Evolutionary conservation across 2,329 filamentous ascomycete genomes (phyloP), one percentile per base, ranked within the genome.

Genomic region (Zymoseptoria tritici): DNA sequence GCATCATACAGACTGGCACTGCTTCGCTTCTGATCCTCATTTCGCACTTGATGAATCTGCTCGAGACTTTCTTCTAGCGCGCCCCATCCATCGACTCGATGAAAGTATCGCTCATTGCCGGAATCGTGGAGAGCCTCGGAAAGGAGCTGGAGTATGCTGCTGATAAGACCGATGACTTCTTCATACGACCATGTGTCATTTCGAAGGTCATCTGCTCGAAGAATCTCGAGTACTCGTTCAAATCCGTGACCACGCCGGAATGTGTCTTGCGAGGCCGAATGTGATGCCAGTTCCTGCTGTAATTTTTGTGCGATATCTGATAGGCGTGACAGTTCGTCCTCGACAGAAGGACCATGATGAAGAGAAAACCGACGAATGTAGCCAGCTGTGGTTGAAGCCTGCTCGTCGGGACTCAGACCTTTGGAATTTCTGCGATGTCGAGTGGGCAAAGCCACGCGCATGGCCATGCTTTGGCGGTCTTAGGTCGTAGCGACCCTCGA

Each of bases 101-200:
- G 83, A 72, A 97, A 97, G 77, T 93, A 97, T 67, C 89, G 85
- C 69, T 87, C 84, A 75, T 97, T 99, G 20, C 92, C 93, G 53
- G 87, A 81, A 73, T 97, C 91, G 52, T 85, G 85, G 57, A 99
- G 82, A 13, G 86, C 85, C 54, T 88, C 87, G 1, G 89, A 87
- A 26, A 97, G 77, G 13, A 94, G 84, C 31, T 24, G 52, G 36
- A 72, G 57, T 19, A 63, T n/a, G 56, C 42, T 59, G 49, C 56
- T 56, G 20, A 64, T 21, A 52, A 62, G 54, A 11, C 16, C 56
- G 55, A 58, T 54, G 56, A 49, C 52, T n/a, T 53, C 21, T 54
- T 65, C 36, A 46, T 16, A 16, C 36, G 36, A 59, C 59, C 57
- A 54, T 56, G 57, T 53, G 57, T 52, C 19, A 19, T 52, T 56